Evolutionary conservation across 345 rosid species (phyloP).

Genomic region (Reutealis trisperma): DNA sequence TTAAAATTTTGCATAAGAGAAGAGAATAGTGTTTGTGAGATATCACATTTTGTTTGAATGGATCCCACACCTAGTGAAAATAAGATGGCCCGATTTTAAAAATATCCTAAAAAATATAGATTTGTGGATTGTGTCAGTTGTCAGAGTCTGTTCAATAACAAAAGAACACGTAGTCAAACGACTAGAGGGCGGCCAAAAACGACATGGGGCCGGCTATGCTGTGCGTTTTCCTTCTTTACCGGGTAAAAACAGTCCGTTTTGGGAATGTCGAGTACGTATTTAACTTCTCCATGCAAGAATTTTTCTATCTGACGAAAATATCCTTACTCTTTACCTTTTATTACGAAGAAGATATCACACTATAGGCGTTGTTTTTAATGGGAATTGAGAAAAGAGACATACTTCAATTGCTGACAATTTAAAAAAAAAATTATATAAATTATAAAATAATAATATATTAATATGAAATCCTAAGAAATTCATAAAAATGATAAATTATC

Average conservation of each 20-base stretch:
- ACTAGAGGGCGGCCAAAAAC: slow-evolving; percentile 23
- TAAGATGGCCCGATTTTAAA: not conserved
- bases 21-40: no score
- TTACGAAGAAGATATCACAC: not conserved
- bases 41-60: no score
- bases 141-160: slow-evolving; percentile 11
- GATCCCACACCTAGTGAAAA: no score
- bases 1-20: no score
- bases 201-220: slow-evolving; percentile 27
- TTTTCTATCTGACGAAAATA: no score
- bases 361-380: not conserved
- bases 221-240: not conserved
- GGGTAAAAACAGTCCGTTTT: slow-evolving; percentile 3
- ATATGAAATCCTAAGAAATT: no score
- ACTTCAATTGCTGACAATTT: no score
- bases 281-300: not conserved
- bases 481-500: no score
- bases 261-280: slow-evolving; percentile 23
- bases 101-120: not conserved
- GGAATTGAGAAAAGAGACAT: no score
- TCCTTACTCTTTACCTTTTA: not conserved
- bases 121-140: slow-evolving; percentile 5
- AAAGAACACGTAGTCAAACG: slow-evolving; percentile 21
- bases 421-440: no score
- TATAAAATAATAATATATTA: no score